A percentile compares a stretch with the other conserved stretches of the same genome.
Conservation (phyloP, 768 basidiomycete species). For the Leccinum truebloodii region DNA sequence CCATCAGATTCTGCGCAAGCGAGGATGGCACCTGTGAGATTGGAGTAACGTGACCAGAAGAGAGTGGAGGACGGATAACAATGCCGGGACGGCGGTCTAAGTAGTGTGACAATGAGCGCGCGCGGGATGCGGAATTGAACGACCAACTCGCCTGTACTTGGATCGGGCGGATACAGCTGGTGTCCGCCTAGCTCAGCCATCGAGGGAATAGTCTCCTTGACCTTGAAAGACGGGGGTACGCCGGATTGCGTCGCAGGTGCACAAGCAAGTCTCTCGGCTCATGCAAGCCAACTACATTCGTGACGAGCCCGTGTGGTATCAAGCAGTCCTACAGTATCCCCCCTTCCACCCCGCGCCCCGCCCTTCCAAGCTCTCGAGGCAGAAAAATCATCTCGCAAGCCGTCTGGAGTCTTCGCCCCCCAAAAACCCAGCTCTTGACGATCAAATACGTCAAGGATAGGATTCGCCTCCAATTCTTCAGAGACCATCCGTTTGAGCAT, state of each 20-base stretch:
- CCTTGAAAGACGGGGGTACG: conserved; percentile 61
- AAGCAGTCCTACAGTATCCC: conserved; percentile 85
- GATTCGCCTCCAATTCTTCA: conserved; percentile 88
- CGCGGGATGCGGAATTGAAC: background rate
- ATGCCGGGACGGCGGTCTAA: conserved; percentile 78
- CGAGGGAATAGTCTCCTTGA: conserved; percentile 81
- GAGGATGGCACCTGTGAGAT: conserved; percentile 68
- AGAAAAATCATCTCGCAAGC: conserved; percentile 22
- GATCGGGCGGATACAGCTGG: conserved; percentile 78
- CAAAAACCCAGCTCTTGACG: conserved; percentile 50
- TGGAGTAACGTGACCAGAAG: conserved; percentile 82
- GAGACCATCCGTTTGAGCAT: conserved; percentile 94
- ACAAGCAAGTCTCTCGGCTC: conserved; percentile 82
- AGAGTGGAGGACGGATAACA: conserved; percentile 70
- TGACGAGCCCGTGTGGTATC: conserved; percentile 77
- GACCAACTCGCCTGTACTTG: conserved; percentile 54
- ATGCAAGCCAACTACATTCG: conserved; percentile 64
- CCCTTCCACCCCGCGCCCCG: conserved; percentile 77
- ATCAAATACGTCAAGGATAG: conserved; percentile 84
- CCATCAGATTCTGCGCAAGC: conserved; percentile 85
- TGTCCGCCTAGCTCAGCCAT: conserved; percentile 79
- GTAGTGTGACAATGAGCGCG: conserved; percentile 9
- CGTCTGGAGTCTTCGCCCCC: conserved; percentile 34
- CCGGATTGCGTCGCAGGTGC: conserved; percentile 83
- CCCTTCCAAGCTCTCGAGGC: conserved; percentile 51